Conservation (phyloP, 2,329 filamentous ascomycete species). For the Helminthosporium solani region DNA sequence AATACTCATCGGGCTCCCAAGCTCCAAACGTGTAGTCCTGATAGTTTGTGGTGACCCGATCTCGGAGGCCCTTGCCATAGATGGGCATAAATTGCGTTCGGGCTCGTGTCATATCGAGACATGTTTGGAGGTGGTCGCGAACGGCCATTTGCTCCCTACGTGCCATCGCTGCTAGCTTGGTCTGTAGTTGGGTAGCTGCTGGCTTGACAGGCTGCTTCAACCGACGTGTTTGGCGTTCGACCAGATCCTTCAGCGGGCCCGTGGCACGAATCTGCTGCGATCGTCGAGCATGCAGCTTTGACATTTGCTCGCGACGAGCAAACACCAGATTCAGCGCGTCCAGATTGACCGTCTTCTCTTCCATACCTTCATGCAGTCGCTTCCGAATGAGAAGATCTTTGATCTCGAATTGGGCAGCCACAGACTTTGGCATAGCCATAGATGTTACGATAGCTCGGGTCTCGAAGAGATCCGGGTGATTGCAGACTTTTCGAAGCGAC, state of each 20-base stretch:
- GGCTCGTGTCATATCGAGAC: conserved; percentile 76
- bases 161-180: conserved; percentile 66
- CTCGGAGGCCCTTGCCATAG: conserved; percentile 77
- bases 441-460: conserved; percentile 96
- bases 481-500: conserved; percentile 97
- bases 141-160: conserved; percentile 68
- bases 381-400: conserved; percentile 70
- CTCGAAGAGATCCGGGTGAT: conserved; percentile 95
- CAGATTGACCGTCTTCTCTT: conserved; percentile 67
- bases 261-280: conserved; percentile 60
- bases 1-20: conserved; percentile 39
- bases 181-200: conserved; percentile 63
- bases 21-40: conserved; percentile 36
- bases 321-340: conserved; percentile 79
- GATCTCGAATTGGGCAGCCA: conserved; percentile 70
- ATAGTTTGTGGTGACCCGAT: conserved; percentile 65
- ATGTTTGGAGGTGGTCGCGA: conserved; percentile 74
- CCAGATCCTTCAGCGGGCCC: conserved; percentile 66
- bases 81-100: conserved; percentile 78
- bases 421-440: conserved; percentile 83
- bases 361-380: conserved; percentile 61
- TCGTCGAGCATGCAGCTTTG: conserved; percentile 54
- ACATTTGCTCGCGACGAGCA: conserved; percentile 62
- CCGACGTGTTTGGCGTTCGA: conserved; percentile 66
- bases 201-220: conserved; percentile 53